These are phyloP conservation scores for Pouteria glomerata DNA, from an alignment of 148 eudicot genomes.

Conservation along the genomic window DNA sequence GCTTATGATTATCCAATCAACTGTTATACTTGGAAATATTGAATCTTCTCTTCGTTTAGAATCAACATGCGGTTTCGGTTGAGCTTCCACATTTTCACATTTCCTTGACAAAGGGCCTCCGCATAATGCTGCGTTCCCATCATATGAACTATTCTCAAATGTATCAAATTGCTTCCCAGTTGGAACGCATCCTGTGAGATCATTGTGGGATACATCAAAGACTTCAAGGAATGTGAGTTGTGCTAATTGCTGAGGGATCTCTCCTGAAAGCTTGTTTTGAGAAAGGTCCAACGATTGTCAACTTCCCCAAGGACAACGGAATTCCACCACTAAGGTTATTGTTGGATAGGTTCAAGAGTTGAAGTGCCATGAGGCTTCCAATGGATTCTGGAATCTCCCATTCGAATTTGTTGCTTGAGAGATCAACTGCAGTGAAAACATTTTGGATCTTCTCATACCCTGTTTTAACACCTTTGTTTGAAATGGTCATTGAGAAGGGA, in stretches of 20 bases:
- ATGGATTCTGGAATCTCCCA: slow-evolving; percentile 26
- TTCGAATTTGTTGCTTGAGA: slow-evolving; percentile 26
- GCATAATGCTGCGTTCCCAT: too few relatives aligned
- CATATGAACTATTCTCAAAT: slow-evolving; percentile 22
- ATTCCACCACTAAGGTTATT: too few relatives aligned
- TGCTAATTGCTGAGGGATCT: slow-evolving; percentile 23
- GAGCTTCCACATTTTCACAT: too few relatives aligned
- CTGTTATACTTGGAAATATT: not conserved
- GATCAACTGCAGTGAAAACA: slow-evolving; percentile 23
- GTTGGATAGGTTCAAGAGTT: too few relatives aligned
- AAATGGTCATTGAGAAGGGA: slow-evolving; percentile 20
- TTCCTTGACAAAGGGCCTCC: too few relatives aligned
- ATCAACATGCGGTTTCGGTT: not conserved
- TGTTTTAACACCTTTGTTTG: slow-evolving; percentile 25
- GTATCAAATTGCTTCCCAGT: too few relatives aligned
- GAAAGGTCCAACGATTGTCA: slow-evolving; percentile 35
- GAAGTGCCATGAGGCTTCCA: slow-evolving; percentile 27
- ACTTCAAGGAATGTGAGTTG: slow-evolving; percentile 22
- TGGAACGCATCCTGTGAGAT: too few relatives aligned
- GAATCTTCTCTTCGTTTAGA: not conserved
- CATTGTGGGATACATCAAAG: slow-evolving; percentile 37
- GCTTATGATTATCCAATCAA: not conserved
- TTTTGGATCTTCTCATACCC: slow-evolving; percentile 4
- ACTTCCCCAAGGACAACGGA: slow-evolving; percentile 24
- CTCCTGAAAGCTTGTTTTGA: slow-evolving; percentile 25